A percentile compares a stretch with the other conserved stretches of the same genome.
Evolutionary conservation across 2,329 filamentous ascomycete genomes (phyloP).

Genomic region (Fusarium decemcellulare): DNA sequence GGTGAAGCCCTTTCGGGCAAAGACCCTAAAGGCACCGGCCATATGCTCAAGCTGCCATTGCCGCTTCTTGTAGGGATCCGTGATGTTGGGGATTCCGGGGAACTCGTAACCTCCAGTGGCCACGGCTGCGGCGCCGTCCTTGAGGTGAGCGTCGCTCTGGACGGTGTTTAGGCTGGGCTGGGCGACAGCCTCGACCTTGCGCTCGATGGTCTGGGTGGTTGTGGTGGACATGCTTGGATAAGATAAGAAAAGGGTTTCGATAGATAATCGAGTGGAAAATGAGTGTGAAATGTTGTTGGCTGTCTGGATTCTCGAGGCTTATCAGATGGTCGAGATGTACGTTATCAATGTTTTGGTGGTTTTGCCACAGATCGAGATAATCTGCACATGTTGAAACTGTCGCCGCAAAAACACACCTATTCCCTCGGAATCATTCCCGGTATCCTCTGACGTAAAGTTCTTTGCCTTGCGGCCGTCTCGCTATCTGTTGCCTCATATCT

Average conservation of each 20-base stretch:
- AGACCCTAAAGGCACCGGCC: slow-evolving; percentile 61
- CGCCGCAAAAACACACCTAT: background rate
- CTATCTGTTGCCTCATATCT: background rate
- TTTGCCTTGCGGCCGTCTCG: background rate
- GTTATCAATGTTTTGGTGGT: background rate
- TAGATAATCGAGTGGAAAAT: no score
- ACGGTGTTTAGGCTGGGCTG: background rate
- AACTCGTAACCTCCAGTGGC: slow-evolving; percentile 47
- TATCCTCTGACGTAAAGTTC: background rate
- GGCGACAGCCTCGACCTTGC: background rate
- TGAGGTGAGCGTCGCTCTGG: background rate
- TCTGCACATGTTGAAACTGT: background rate
- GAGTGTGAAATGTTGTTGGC: background rate
- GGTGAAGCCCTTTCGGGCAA: slow-evolving; percentile 61
- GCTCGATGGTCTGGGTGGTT: background rate
- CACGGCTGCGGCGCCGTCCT: slow-evolving; percentile 3
- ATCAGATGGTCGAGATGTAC: background rate
- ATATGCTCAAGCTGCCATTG: slow-evolving; percentile 55
- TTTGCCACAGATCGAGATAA: slow-evolving; percentile 2
- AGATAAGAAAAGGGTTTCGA: background rate
- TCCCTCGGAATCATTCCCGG: background rate
- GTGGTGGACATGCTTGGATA: slow-evolving; percentile 11
- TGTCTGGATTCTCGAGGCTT: background rate
- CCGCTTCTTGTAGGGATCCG: slow-evolving; percentile 57
- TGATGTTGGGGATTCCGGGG: slow-evolving; percentile 68